phyloP scores from a whole-genome alignment of 495 filamentous ascomycete species.

The Penicillium tannophilum region DNA sequence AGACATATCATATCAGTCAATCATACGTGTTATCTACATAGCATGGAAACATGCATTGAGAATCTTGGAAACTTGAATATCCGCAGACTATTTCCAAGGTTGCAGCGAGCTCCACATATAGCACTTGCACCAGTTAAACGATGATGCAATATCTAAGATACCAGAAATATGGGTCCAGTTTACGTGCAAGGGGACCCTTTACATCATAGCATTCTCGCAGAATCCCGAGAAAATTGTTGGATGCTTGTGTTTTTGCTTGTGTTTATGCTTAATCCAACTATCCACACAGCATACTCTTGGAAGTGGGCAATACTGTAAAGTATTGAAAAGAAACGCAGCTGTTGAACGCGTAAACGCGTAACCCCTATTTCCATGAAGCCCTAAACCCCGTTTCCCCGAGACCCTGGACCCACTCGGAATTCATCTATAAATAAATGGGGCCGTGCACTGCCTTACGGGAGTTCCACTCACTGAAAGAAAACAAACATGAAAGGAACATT shows the following conservation, averaged over 20 bases:
- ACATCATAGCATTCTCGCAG: conserved; percentile 1
- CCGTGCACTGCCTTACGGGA: not conserved
- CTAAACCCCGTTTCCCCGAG: conserved; percentile 5
- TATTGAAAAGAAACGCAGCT: too few species aligned
- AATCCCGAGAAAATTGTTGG: not conserved
- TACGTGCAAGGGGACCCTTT: not conserved
- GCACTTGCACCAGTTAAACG: not conserved
- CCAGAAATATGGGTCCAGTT: not conserved
- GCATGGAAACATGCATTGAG: not conserved
- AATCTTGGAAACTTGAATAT: too few species aligned
- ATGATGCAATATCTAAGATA: not conserved
- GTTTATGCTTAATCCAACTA: conserved; percentile 1
- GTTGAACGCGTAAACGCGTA: conserved; percentile 1
- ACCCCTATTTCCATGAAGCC: conserved; percentile 3
- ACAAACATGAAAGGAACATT: not conserved
- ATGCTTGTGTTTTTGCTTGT: not conserved
- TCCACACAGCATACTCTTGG: not conserved
- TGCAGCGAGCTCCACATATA: not conserved
- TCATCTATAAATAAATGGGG: conserved; percentile 21
- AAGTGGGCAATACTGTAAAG: too few species aligned
- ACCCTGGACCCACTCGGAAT: conserved; percentile 24
- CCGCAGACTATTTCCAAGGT: too few species aligned
- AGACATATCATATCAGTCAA: not conserved
- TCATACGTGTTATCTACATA: not conserved
- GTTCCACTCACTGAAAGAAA: not conserved